These are phyloP conservation scores for Aureobasidium pullulans DNA, from an alignment of 2,329 filamentous ascomycete genomes.

Conservation along the genomic window DNA sequence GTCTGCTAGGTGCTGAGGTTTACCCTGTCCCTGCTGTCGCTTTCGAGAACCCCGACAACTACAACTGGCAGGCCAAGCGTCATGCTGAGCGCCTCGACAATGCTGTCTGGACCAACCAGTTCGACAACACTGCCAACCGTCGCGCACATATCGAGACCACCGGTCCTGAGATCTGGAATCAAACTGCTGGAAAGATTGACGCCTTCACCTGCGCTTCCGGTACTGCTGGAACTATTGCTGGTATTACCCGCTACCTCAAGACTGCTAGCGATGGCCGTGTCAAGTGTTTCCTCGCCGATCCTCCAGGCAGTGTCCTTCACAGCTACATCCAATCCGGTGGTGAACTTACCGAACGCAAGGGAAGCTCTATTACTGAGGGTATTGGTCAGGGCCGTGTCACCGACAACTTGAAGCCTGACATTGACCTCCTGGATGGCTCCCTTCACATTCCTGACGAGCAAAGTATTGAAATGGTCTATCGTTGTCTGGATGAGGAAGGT, in stretches of 20 bases:
- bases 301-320: slow-evolving; percentile 86
- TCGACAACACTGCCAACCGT: slow-evolving; percentile 92
- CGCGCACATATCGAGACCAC: slow-evolving; percentile 95
- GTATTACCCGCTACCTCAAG: slow-evolving; percentile 83
- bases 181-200: slow-evolving; percentile 78
- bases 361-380: slow-evolving; percentile 91
- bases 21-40: slow-evolving; percentile 92
- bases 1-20: slow-evolving; percentile 87
- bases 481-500: slow-evolving; percentile 91
- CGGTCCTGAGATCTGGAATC: slow-evolving; percentile 92
- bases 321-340: slow-evolving; percentile 83
- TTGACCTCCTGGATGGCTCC: slow-evolving; percentile 76
- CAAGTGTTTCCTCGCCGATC: slow-evolving; percentile 85
- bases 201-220: slow-evolving; percentile 95
- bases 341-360: slow-evolving; percentile 69
- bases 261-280: slow-evolving; percentile 69
- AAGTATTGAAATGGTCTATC: slow-evolving; percentile 95
- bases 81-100: slow-evolving; percentile 83
- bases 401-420: slow-evolving; percentile 83
- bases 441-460: slow-evolving; percentile 83
- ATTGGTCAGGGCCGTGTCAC: slow-evolving; percentile 95
- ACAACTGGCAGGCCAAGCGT: slow-evolving; percentile 89
- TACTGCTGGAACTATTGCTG: slow-evolving; percentile 85
- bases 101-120: slow-evolving; percentile 98
- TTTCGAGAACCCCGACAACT: slow-evolving; percentile 92